phyloP scores from a whole-genome alignment of 768 basidiomycete species.

The Xanthoconium purpureum region DNA sequence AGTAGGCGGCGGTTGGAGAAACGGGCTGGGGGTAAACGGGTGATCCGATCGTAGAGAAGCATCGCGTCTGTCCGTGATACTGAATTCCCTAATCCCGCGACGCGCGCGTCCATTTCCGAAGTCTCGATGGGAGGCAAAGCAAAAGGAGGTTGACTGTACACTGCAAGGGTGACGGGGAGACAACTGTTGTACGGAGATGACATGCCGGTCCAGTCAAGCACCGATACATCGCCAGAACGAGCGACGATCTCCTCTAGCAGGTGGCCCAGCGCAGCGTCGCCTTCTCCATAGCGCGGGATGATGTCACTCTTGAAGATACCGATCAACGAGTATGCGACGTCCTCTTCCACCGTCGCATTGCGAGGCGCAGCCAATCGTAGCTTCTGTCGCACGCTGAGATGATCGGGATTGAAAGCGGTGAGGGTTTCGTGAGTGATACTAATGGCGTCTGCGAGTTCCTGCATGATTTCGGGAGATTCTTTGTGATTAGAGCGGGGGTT shows the following conservation, averaged over 20 bases:
- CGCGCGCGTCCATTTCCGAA: neutral
- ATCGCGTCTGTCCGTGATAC: neutral
- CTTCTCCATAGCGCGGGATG: conserved; percentile 1
- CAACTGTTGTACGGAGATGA: conserved; percentile 15
- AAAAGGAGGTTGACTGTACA: neutral
- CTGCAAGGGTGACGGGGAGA: conserved; percentile 1
- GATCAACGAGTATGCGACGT: conserved; percentile 8
- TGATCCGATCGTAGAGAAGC: neutral
- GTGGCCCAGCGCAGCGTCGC: conserved; percentile 2
- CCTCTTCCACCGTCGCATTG: conserved; percentile 5
- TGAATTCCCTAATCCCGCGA: neutral
- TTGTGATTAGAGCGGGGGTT: neutral
- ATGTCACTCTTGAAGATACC: conserved; percentile 7
- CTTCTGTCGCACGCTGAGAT: conserved; percentile 7
- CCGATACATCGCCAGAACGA: conserved; percentile 6
- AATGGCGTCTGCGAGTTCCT: conserved; percentile 8
- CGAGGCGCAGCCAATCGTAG: conserved; percentile 12
- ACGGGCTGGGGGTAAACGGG: neutral
- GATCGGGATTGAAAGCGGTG: neutral
- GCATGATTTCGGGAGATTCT: neutral
- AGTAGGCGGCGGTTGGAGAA: neutral
- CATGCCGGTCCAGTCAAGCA: conserved; percentile 11
- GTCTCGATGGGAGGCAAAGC: neutral
- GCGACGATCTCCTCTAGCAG: conserved; percentile 12
- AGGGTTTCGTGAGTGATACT: conserved; percentile 1